Base-by-base conservation (phyloP, 768 basidiomycete genomes). In the Boletellus ananas region DNA sequence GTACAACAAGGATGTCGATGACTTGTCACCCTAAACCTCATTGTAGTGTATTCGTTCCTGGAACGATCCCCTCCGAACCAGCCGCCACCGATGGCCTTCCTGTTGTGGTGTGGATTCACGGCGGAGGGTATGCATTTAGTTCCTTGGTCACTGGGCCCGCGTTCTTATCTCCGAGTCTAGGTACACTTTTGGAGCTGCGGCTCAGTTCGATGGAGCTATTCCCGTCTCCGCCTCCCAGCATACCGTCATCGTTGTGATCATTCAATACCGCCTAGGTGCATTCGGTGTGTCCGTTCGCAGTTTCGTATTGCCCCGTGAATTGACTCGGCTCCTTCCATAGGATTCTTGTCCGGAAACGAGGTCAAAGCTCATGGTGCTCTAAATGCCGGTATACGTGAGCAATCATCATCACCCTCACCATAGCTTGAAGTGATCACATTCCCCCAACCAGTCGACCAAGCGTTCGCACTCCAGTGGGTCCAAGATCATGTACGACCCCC, bases 81-180 rank as follows among this genome's bases (percentile, higher is more conserved):
- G 16, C 7, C 29, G 4, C 42, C 17, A 14, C 39, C 6, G 49
- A 50, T 1, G 51, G 49, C 16, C 41, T 68, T 11, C 72, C 72
- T 7, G 69, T 72, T 5, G 38, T 72, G 18, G 59, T 71, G 9
- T 72, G 63, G 61, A 66, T 72, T 49, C 72, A 72, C 27, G 71
- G 72, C 29, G 71, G 69, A 54, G 70, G 68, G 66, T 67, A 45
- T 16, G 58, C 0, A 2, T 27, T 33, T 21, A 8, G 41, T 31
- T 3, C 8, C 1, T 11, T n/a, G 25, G 2, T 18, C 4, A 17
- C 0, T 8, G 3, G 6, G 13, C 9, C 16, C 27, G 2, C n/a
- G 8, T 21, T 27, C 23, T 43, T 11, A 50, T 42, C 5, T 42
- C 6, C 1, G 3, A 34, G 2, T 36, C 6, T 27, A 69, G 70